A percentile compares a stretch with the other conserved stretches of the same genome.
These are phyloP conservation scores for Colletotrichum scovillei DNA, from an alignment of 2,329 filamentous ascomycete genomes.

Conservation along the genomic window DNA sequence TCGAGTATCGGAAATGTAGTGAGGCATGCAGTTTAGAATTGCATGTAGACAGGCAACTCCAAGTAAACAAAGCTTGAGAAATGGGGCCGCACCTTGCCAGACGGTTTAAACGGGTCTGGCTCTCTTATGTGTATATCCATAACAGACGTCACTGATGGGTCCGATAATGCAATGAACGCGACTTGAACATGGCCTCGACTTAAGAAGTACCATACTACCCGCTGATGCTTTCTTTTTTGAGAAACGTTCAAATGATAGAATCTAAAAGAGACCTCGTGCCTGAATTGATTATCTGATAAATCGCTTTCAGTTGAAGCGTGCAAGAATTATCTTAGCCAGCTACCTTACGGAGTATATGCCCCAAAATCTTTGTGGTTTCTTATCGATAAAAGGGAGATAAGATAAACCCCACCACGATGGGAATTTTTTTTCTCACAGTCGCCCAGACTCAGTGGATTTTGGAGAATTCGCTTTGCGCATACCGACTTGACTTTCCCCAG, in stretches of 20 bases:
- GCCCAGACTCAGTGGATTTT: slow-evolving; percentile 4
- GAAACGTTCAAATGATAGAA: background rate
- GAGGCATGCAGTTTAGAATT: background rate
- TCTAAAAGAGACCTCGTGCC: background rate
- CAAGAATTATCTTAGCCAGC: background rate
- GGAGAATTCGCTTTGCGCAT: slow-evolving; percentile 8
- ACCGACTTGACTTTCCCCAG: background rate
- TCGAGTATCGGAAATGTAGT: background rate
- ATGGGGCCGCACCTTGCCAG: background rate
- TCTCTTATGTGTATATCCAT: background rate
- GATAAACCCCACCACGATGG: slow-evolving; percentile 33
- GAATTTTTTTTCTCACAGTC: slow-evolving; percentile 32
- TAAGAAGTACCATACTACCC: too few species aligned
- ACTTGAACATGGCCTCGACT: background rate
- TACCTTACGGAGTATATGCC: background rate
- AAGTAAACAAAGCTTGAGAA: slow-evolving; percentile 19
- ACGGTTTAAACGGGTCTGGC: background rate
- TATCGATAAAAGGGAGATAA: slow-evolving; percentile 33
- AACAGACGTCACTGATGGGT: background rate
- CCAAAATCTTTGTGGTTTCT: background rate
- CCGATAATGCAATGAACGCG: slow-evolving; percentile 6
- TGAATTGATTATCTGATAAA: background rate
- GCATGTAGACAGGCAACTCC: background rate
- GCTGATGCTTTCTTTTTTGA: background rate
- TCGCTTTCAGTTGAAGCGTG: background rate